Evolutionary conservation across 2,329 filamentous ascomycete species (phyloP), one percentile per base, ranked within the genome.

Genomic region (Bipolaris victoriae): DNA sequence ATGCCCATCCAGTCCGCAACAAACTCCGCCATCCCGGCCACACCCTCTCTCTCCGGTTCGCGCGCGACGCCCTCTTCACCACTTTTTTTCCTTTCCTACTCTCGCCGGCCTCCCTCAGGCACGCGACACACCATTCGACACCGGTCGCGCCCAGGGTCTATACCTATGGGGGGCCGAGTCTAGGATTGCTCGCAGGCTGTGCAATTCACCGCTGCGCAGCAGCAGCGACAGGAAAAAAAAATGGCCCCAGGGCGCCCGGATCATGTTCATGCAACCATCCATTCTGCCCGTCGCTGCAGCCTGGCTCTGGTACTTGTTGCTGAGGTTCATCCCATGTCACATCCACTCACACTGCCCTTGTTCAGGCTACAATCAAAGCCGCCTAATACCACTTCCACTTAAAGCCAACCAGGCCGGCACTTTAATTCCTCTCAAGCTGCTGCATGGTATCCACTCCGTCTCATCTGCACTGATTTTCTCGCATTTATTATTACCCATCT

Each of bases 301-400:
- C 70, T 67, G 55, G 61, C 65, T 64, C 55, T 57, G 49, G 55
- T 58, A 55, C 63, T 57, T 51, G 55, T 44, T 55, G 58, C 51
- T 58, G 58, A 55, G 59, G 57, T 58, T 54, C 50, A 46, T 57
- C 57, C 55, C 52, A 52, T 45, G 63, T 60, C 52, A 52, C 40
- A 61, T 60, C 65, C 62, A 63, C 54, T 65, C 49, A 52, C 64
- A 65, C 66, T 60, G 57, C 61, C 48, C 62, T 62, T 64, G 63
- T 69, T 63, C 70, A 74, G 72, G 71, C 72, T 74, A 61, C 72
- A 70, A 51, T 67, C 65, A 61, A 60, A 60, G 58, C 66, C 61
- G 55, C 60, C 62, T 59, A 58, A 49, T 65, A 67, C 68, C 31
- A 24, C 40, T 26, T 15, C 22, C 40, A 43, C 22, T 67, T 69